Base-by-base conservation (phyloP, 257 asterid genomes). In the Ehretia macrophylla region DNA sequence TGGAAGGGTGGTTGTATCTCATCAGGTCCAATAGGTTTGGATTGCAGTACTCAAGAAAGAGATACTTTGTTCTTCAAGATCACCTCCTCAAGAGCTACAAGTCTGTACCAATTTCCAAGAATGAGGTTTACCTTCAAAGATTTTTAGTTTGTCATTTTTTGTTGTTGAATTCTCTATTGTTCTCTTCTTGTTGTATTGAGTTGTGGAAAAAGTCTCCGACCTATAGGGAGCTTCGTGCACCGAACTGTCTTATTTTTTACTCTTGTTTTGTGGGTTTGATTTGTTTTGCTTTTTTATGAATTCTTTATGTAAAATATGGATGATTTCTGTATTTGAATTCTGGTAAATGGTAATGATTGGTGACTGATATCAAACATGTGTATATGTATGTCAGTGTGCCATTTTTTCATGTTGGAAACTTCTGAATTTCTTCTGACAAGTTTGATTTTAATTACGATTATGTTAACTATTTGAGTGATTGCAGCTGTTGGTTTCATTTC, bases 1-100 rank as follows among this genome's bases (percentile, higher is more conserved):
- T 84, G 97, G 97, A 92, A 51, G 99, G 99, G 17, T 92, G 99
- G 99, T 59, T 92, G 76, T 81, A 86, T 82, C 67, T 79, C 79
- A 86, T 88, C 59, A 89, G 97, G 59, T 88, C 89, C 35, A 86
- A 86, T 78, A 90, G 93, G 72, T 62, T 92, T 68, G 99, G 99
- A 14, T 72, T 92, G 63, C 97, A 86, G 79, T 92, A 84, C 57
- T 89, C 99, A 1, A 74, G 97, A 46, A 84, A 86, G 51, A 85
- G 96, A n/a, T 92, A 86, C 85, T 88, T 88, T 68, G 77, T 92
- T 83, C 95, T 92, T 51, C 86, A 83, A 17, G 94, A 88, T 88
- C 93, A 86, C 67, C 55, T 83, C 18, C 85, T 92, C 59, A 86
- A 76, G 85, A 88, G 91, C 73, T 92, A 76, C 82, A 92, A 89